Evolutionary conservation across 1,139 yeast species (phyloP), one percentile per base, ranked within the genome.

Genomic region (Saccharomycopsis hybrid): DNA sequence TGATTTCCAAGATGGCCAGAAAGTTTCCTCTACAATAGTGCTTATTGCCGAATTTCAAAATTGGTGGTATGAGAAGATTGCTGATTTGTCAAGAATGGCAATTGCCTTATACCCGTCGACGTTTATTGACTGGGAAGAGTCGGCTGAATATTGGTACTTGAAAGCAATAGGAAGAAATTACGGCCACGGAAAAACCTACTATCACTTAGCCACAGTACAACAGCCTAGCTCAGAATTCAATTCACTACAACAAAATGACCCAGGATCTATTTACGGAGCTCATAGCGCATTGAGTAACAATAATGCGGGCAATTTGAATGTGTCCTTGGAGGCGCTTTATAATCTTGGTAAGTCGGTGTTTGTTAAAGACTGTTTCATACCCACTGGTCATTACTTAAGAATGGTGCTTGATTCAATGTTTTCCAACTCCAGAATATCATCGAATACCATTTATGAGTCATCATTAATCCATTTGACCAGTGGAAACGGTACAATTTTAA

Each of bases 201-300:
- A 85, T 59, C 94, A 85, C 61, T 82, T 83, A 78, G 84, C 90
- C 49, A 84, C 94, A 0, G 92, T 85, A 2, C 90, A 85, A 61
- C 85, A 80, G 63, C 56, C 54, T 4, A 48, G 46, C 33, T 25
- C 46, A 9, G 37, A 30, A 5, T 33, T 29, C 24, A 43, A 24
- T 43, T 30, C 4, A 25, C 33, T 29, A 13, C 38, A 32, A 7
- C 35, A 43, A 18, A 35, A 27, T 11, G 37, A 43, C 27, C 36
- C 13, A 7, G 24, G 31, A 3, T 25, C 28, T 11, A 27, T 29
- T 25, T 37, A 37, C n/a, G 46, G 40, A 25, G 40, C 37, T 43
- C 33, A 33, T 31, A 30, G 43, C 28, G 41, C 42, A 8, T 29
- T 31, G 18, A 24, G 35, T 13, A 37, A 27, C 13, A 44, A 41